Base-by-base conservation (phyloP, 78 protist genomes). In the Guillardia theta region DNA sequence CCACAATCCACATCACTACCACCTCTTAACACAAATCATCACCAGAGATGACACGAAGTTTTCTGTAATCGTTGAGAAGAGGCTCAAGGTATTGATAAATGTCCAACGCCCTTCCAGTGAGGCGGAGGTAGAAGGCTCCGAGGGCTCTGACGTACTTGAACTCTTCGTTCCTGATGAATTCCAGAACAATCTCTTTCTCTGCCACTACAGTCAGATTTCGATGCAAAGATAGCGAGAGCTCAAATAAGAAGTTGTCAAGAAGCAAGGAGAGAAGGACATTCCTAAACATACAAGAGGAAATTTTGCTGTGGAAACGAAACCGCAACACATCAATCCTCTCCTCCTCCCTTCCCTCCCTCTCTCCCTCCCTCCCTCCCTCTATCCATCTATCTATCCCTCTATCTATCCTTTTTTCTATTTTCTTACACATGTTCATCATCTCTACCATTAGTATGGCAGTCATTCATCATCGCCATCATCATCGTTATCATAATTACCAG, bases 91-190 rank as follows among this genome's bases (percentile, higher is more conserved):
- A 58, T 30, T 58, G 70, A 19, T 27, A 48, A 22, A 48, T 27
- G 43, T 24, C 93, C 30, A 88, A 30, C 0, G 95, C 45, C 93
- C 41, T 43, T n/a, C 96, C 96, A 19, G 50, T 58, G 37, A 99
- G 92, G 1, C 99, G 96, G 36, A 99, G 80, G 96, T 99, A 99
- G 93, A 98, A 96, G 0, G 98, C 98, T 15, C 99, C 99, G 39
- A 99, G 95, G 1, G 95, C 95, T 0, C 98, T 95, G 1, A 98
- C 97, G 93, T 99, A 99, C 97, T 98, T 98, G 96, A 87, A 98
- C 88, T 97, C 97, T 27, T 95, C 97, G 48, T 98, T 96, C 30
- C 92, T 93, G 44, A 99, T 97, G 94, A 95, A 97, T 94, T 96
- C 99, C 44, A 94, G n/a, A 48, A 99, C 53, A 47, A 98, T 99